phyloP scores from a whole-genome alignment of 768 basidiomycete species.

The Termitomyces sp. region DNA sequence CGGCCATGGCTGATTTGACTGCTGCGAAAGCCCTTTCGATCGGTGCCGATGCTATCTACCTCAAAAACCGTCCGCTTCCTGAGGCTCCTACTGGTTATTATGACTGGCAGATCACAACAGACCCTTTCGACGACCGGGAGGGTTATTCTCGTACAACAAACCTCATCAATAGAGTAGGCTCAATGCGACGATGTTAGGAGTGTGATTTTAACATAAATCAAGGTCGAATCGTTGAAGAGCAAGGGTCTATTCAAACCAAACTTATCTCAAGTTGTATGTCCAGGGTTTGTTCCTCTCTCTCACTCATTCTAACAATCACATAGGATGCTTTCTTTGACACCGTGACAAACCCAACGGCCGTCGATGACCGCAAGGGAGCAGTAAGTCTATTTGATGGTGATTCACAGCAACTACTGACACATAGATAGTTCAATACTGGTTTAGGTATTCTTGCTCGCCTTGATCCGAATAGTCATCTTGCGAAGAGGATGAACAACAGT shows the following conservation, averaged over 20 bases:
- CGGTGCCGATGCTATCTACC: slow-evolving; percentile 33
- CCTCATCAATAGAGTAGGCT: slow-evolving; percentile 19
- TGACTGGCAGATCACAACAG: slow-evolving; percentile 34
- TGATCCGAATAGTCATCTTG: slow-evolving; percentile 16
- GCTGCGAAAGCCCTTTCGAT: slow-evolving; percentile 23
- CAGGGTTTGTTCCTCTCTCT: not conserved
- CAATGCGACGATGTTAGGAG: too few species aligned
- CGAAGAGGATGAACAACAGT: slow-evolving; percentile 22
- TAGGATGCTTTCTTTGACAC: slow-evolving; percentile 30
- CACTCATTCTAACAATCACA: not conserved
- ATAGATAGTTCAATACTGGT: slow-evolving; percentile 24
- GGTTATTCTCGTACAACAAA: slow-evolving; percentile 35
- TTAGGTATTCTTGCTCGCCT: slow-evolving; percentile 27
- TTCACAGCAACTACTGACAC: not conserved
- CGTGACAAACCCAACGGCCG: slow-evolving; percentile 27
- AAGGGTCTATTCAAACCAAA: slow-evolving; percentile 24
- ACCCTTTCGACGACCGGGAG: slow-evolving; percentile 23
- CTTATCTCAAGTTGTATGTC: slow-evolving; percentile 21
- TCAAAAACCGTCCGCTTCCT: slow-evolving; percentile 35
- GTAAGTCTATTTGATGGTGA: slow-evolving; percentile 14
- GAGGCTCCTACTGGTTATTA: slow-evolving; percentile 43
- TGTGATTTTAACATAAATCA: too few species aligned
- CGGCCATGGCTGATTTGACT: slow-evolving; percentile 13
- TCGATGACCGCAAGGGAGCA: slow-evolving; percentile 39
- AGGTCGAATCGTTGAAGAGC: slow-evolving; percentile 12